Conservation (phyloP, 176 grass and related monocot genomes). For the Avena eriantha region DNA sequence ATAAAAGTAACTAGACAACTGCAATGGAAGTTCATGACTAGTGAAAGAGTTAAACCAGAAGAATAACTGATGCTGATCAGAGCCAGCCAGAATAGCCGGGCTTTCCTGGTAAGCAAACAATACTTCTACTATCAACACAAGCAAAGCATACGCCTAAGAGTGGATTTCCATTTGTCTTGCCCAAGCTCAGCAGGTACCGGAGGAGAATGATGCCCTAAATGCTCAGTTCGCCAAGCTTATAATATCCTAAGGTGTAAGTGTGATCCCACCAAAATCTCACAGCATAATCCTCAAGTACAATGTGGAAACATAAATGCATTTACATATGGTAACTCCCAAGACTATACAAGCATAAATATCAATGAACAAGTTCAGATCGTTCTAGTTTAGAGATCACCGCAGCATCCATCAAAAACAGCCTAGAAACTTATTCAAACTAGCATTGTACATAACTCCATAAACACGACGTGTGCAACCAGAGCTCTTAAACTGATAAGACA, state of each 20-base stretch:
- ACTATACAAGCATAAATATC: neutral
- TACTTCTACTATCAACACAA: neutral
- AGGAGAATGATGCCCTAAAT: neutral
- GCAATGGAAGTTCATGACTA: neutral
- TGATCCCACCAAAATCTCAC: too few relatives aligned
- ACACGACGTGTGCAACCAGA: neutral
- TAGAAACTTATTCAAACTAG: neutral
- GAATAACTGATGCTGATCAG: neutral
- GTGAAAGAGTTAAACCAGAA: neutral
- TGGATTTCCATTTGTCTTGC: neutral
- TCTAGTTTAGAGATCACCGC: neutral
- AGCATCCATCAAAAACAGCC: neutral
- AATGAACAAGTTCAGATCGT: neutral
- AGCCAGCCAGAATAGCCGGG: neutral
- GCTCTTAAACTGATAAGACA: neutral
- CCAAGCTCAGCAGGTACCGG: neutral
- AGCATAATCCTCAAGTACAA: neutral
- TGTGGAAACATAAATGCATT: neutral
- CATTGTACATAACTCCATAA: neutral
- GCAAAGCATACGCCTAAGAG: neutral
- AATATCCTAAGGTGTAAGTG: neutral
- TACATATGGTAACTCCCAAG: neutral
- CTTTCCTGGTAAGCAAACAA: neutral
- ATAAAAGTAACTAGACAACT: neutral
- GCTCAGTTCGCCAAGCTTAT: neutral